Evolutionary conservation across 257 asterid genomes (phyloP).

Genomic region (Fraxinus americana): DNA sequence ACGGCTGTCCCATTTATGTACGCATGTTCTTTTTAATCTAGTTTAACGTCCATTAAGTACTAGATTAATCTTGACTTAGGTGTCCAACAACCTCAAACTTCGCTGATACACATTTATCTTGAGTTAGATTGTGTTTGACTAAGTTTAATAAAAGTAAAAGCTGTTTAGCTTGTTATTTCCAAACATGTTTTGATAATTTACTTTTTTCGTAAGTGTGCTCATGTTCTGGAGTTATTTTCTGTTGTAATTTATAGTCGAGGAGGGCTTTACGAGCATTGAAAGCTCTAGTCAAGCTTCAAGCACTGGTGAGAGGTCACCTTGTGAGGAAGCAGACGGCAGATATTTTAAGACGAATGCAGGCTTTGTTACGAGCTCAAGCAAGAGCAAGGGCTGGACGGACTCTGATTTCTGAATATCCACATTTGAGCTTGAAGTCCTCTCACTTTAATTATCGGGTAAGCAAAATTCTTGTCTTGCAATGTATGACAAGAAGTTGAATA

Average conservation of each 20-base stretch:
- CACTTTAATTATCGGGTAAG: constrained; percentile 53
- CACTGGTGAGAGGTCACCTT: constrained; percentile 77
- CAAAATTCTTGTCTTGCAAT: neutral
- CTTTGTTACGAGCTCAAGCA: constrained; percentile 61
- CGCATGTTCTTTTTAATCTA: neutral
- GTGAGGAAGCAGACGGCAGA: constrained; percentile 72
- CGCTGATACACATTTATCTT: too few species aligned
- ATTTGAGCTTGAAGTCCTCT: constrained; percentile 51
- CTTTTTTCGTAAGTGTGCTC: neutral
- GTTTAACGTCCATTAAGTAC: neutral
- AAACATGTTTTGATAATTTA: too few species aligned
- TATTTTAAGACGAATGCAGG: constrained; percentile 54
- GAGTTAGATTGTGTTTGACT: too few species aligned
- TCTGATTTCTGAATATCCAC: constrained; percentile 54
- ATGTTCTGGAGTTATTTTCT: too few species aligned
- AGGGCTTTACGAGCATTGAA: constrained; percentile 84
- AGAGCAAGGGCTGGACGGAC: constrained; percentile 60
- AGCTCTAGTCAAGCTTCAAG: constrained; percentile 90
- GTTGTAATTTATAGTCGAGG: constrained; percentile 49
- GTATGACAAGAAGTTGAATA: neutral
- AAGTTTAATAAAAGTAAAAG: too few species aligned
- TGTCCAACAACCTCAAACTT: too few species aligned
- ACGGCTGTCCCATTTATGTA: neutral
- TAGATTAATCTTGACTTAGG: too few species aligned
- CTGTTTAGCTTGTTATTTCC: too few species aligned